phyloP scores from a whole-genome alignment of 305 asterid species.

The Galium porrigens region DNA sequence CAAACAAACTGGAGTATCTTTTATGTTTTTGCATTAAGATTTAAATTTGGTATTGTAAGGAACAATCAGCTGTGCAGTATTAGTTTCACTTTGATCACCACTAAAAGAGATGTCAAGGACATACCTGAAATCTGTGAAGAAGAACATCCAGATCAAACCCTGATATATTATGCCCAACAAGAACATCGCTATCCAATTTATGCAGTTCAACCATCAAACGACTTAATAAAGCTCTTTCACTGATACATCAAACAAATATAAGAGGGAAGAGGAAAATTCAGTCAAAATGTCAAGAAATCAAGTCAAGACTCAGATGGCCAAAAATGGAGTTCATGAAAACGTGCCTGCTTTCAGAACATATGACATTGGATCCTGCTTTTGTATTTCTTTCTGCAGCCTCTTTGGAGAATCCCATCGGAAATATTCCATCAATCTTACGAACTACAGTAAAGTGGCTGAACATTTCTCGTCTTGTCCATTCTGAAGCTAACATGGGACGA shows the following conservation, averaged over 20 bases:
- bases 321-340: constrained; percentile 20
- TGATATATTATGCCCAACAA: constrained; percentile 92
- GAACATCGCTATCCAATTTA: constrained; percentile 82
- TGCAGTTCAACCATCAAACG: constrained; percentile 81
- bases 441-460: constrained; percentile 80
- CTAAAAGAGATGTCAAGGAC: background rate
- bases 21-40: background rate
- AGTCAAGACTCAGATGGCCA: constrained; percentile 10
- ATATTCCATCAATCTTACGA: constrained; percentile 88
- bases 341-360: constrained; percentile 67
- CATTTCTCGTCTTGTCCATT: constrained; percentile 43
- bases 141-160: constrained; percentile 97
- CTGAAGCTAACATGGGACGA: constrained; percentile 73
- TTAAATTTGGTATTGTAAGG: background rate
- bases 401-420: constrained; percentile 76
- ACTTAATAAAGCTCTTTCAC: constrained; percentile 88
- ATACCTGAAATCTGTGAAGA: constrained; percentile 92
- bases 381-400: constrained; percentile 69
- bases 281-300: constrained; percentile 11
- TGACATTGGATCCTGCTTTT: constrained; percentile 62
- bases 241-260: constrained; percentile 24
- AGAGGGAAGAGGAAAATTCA: constrained; percentile 4
- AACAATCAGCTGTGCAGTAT: background rate
- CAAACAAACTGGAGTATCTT: background rate
- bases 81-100: background rate